Base-by-base conservation (phyloP, 148 eudicot species). In the Tetragonia tetragonoides region DNA sequence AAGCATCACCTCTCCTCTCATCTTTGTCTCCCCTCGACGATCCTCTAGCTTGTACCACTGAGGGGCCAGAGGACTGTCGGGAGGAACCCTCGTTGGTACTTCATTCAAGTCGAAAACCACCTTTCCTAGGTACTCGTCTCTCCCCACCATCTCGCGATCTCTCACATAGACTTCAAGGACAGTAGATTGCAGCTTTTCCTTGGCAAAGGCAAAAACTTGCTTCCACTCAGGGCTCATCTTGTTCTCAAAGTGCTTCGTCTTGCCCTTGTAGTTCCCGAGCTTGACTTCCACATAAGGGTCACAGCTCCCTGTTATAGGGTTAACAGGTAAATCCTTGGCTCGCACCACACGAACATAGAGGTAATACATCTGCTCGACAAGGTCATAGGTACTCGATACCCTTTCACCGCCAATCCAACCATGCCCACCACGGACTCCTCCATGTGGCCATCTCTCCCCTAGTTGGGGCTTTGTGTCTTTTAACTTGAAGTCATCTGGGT, bases 381-480 rank as follows among this genome's bases (percentile, higher is more conserved):
- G 81, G 75, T 86, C 88, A 38, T 86, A 86, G 0, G 88, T 86
- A 84, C 88, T 86, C 10, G 88, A 75, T 12, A 68, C 78, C 46
- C 85, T 79, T 17, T 85, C 87, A 1, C 81, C 75, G 1, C 85
- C 83, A 11, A 82, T 85, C 87, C 87, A 85, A 9, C 83, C 86
- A 37, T 85, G 86, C 54, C 91, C 93, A 2, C 95, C 96, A 12
- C 93, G 93, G 2, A 82, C 82, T 24, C 93, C 93, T 54, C 95
- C 93, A 64, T 89, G 96, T 5, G 96, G 96, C 96, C 96, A 91
- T 73, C 90, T 79, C 80, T 89, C 96, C 62, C 96, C 93, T 5
- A 91, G 91, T 70, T 87, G 83, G 6, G 96, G 96, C 39, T 89
- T 88, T 9, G 96, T 89, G 80, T 88, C 93, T 73, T 91, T 91